Base-by-base conservation (phyloP, 2,329 filamentous ascomycete genomes). In the Mycosphaerelloides madeirae region DNA sequence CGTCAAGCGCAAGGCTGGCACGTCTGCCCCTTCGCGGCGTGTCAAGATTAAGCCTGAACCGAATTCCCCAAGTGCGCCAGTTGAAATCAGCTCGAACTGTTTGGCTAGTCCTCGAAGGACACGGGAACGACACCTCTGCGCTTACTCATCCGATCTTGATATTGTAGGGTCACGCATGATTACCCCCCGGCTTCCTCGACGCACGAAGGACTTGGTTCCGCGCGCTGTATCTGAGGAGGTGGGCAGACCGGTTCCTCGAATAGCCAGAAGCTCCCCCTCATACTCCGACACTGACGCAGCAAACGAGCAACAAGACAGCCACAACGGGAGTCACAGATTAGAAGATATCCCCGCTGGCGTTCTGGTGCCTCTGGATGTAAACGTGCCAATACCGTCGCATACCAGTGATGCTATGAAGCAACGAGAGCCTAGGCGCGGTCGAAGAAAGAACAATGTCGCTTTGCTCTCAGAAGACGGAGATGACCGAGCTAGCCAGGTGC, bases 81-180 rank as follows among this genome's bases (percentile, higher is more conserved):
- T 67, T 29, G 60, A 56, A 16, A 55, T 73, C 38, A 69, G 69
- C 45, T 66, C 68, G 13, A 69, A 73, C 44, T 59, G 55, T 7
- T 49, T 41, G 38, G 67, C 65, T 38, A 70, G 67, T 45, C 61
- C 65, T 16, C 57, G 41, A 22, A 15, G 31, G 13, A 33, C 25
- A 7, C 37, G 33, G 12, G 29, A 46, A n/a, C 56, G 49, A 8
- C 49, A 61, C 14, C 33, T 56, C 3, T 63, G 64, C 8, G 65
- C 57, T 6, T 65, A 70, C 43, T 71, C 68, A 2, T 65, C 73
- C 25, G 71, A 75, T 53, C 61, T 75, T 2, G 71, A 74, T 47
- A 63, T 64, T 13, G 46, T 67, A 6, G 56, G 56, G 2, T 53
- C 56, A 12, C 50, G 49, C 19, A 48, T 64, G 11, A 50, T 62